Evolutionary conservation across 208 protist species (phyloP).

Genomic region (Crithidia brevicula): DNA sequence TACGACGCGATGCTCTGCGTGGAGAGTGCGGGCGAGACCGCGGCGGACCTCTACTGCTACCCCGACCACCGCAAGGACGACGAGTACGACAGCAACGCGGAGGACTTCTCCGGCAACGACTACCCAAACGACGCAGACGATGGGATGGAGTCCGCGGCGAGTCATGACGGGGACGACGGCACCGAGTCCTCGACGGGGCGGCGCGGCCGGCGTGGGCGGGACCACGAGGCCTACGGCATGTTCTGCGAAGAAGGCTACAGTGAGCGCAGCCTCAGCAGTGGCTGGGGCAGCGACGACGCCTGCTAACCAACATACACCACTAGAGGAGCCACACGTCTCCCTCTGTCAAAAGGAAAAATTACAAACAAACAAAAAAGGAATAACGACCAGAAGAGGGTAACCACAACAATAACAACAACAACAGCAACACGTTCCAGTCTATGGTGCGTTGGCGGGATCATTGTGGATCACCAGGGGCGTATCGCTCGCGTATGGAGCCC

Average conservation of each 20-base stretch:
- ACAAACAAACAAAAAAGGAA: no score
- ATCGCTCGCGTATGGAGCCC: no score
- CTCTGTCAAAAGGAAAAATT: no score
- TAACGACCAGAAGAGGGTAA: no score
- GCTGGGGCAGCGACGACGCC: conserved; percentile 52
- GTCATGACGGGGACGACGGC: conserved; percentile 16
- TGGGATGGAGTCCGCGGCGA: conserved; percentile 6
- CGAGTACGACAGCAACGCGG: conserved; percentile 92
- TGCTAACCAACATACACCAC: no score
- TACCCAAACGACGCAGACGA: conserved; percentile 76
- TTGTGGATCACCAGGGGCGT: no score
- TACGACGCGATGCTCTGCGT: conserved; percentile 36
- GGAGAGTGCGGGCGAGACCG: conserved; percentile 34
- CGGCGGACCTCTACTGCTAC: conserved; percentile 81
- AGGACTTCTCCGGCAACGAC: conserved; percentile 87
- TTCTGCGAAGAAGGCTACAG: conserved; percentile 61
- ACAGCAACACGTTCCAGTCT: no score
- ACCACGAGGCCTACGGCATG: conserved; percentile 35
- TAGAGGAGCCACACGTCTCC: no score
- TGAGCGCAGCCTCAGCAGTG: conserved; percentile 45
- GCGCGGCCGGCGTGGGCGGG: background rate
- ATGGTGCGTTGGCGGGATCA: no score
- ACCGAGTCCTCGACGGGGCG: conserved; percentile 10
- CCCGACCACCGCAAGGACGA: conserved; percentile 88
- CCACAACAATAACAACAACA: no score